phyloP scores from a whole-genome alignment of 495 filamentous ascomycete genomes.

The Talaromyces liani region DNA sequence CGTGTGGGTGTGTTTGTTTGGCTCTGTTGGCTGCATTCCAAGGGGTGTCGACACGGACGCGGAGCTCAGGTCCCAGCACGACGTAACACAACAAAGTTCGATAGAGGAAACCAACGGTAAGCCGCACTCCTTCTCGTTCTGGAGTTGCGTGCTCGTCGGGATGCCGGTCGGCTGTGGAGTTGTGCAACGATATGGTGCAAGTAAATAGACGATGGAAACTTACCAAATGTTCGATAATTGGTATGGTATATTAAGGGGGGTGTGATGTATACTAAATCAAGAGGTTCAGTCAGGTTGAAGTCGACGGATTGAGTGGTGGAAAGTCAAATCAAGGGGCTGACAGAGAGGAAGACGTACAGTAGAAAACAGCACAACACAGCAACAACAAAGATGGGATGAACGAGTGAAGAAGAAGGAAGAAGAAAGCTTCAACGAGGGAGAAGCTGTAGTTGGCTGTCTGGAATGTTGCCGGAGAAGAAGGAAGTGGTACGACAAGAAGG shows the following conservation, averaged over 20 bases:
- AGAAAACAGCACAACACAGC: slow-evolving; percentile 40
- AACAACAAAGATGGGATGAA: background rate
- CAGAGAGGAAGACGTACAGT: slow-evolving; percentile 24
- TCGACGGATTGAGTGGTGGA: background rate
- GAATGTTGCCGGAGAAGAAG: slow-evolving; percentile 28
- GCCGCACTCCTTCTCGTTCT: background rate
- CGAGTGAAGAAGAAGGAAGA: slow-evolving; percentile 13
- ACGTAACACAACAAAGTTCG: background rate
- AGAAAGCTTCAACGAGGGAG: slow-evolving; percentile 28
- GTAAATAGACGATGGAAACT: background rate
- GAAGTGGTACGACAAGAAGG: slow-evolving; percentile 24
- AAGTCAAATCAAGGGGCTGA: slow-evolving; percentile 6
- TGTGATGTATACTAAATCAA: background rate
- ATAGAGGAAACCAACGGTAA: background rate
- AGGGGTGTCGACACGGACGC: background rate
- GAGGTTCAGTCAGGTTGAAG: background rate
- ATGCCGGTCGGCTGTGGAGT: background rate
- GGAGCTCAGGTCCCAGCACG: background rate
- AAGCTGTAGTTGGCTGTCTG: slow-evolving; percentile 17
- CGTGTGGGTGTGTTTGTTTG: background rate
- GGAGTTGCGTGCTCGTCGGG: background rate
- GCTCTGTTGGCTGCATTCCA: slow-evolving; percentile 1
- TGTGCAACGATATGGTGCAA: background rate
- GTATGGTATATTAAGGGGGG: background rate
- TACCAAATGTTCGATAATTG: background rate